phyloP scores from a whole-genome alignment of 306 rosid genomes.

The Inga leiocalycina region DNA sequence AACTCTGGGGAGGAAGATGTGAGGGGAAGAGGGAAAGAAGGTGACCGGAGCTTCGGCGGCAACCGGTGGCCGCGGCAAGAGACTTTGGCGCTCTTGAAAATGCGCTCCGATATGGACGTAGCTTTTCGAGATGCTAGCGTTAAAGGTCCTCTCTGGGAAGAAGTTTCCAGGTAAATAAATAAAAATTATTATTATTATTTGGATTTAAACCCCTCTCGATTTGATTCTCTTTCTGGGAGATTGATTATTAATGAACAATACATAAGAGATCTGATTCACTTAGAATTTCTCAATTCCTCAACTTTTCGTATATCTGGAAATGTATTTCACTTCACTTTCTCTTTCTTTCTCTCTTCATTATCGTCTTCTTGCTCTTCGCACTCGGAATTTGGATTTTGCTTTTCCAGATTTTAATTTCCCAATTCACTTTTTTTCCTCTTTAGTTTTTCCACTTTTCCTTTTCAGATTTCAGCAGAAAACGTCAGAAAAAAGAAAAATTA shows the following conservation, averaged over 20 bases:
- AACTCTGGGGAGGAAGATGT: constrained; percentile 68
- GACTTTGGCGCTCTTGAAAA: constrained; percentile 82
- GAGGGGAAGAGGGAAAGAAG: constrained; percentile 55
- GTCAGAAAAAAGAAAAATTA: constrained; percentile 19
- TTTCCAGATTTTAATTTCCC: constrained; percentile 9
- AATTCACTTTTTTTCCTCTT: neutral
- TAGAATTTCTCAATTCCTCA: neutral
- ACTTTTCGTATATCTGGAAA: neutral
- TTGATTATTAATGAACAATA: neutral
- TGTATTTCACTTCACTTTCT: constrained; percentile 26
- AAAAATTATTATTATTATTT: neutral
- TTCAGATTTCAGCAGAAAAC: constrained; percentile 27
- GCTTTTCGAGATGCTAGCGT: constrained; percentile 89
- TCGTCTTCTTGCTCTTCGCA: neutral
- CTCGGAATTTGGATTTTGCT: neutral
- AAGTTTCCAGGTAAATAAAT: constrained; percentile 66
- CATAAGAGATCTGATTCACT: constrained; percentile 38
- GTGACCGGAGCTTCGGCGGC: constrained; percentile 80
- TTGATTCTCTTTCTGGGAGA: neutral
- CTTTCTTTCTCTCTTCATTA: neutral
- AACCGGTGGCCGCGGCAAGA: constrained; percentile 96
- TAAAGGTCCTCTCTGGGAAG: constrained; percentile 97
- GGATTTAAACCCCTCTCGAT: neutral
- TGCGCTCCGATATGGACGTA: constrained; percentile 88
- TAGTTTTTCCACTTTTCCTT: constrained; percentile 14